These are phyloP conservation scores for Cryptococcus sp. DNA, from an alignment of 1,284 basidiomycete species.

Conservation along the genomic window DNA sequence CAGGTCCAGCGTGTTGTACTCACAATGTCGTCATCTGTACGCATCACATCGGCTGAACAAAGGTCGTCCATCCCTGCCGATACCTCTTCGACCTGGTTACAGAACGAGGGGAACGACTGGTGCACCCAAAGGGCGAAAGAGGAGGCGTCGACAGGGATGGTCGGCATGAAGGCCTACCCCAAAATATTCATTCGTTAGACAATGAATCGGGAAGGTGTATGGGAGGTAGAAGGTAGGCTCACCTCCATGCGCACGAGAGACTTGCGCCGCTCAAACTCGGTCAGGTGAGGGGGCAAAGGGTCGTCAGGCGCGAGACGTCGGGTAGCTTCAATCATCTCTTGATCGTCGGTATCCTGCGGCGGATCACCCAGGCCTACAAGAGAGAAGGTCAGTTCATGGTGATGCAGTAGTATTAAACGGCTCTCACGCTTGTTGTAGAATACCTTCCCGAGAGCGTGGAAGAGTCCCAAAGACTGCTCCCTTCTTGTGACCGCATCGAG, in stretches of 20 bases:
- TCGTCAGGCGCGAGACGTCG: slow-evolving; percentile 51
- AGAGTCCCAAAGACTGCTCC: slow-evolving; percentile 82
- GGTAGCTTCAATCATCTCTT: slow-evolving; percentile 26
- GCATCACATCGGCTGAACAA: slow-evolving; percentile 73
- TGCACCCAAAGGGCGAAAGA: slow-evolving; percentile 87
- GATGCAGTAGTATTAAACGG: background rate
- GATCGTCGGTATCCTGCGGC: slow-evolving; percentile 32
- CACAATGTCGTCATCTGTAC: slow-evolving; percentile 65
- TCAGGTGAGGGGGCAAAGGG: slow-evolving; percentile 58
- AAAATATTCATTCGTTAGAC: background rate
- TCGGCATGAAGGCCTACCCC: slow-evolving; percentile 55
- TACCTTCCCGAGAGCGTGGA: slow-evolving; percentile 89
- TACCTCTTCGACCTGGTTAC: slow-evolving; percentile 71
- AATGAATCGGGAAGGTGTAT: background rate
- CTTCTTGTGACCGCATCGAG: slow-evolving; percentile 71
- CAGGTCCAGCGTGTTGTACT: slow-evolving; percentile 45
- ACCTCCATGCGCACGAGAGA: slow-evolving; percentile 81
- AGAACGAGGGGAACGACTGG: slow-evolving; percentile 87
- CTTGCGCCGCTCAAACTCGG: slow-evolving; percentile 61
- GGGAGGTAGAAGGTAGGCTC: slow-evolving; percentile 30
- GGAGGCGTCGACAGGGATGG: slow-evolving; percentile 85
- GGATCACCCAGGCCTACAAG: slow-evolving; percentile 42
- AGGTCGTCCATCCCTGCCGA: slow-evolving; percentile 69
- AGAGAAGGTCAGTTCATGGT: slow-evolving; percentile 1
- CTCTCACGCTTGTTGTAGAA: slow-evolving; percentile 88